Base-by-base conservation (phyloP, 2,329 filamentous ascomycete species). In the Pleoardoris graminearum region DNA sequence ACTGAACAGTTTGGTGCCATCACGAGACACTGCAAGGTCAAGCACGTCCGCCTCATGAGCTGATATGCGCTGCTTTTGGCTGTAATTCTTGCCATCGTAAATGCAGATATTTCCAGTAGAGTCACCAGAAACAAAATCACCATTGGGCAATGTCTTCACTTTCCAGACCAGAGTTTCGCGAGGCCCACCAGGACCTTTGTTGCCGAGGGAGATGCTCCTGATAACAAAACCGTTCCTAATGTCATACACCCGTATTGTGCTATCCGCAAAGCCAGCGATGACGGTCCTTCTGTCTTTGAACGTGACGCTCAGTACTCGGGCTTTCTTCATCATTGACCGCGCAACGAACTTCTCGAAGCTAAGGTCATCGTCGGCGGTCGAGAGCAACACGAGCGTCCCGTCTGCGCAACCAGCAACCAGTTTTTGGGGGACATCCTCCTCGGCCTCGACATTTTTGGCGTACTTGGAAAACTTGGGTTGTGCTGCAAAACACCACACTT, bases 401-500 rank as follows among this genome's bases (percentile, higher is more conserved):
- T 97, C 92, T 22, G 91, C 91, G 59, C 93, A 97, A 12, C 94
- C 94, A 48, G 86, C 89, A 11, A 96, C 88, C 35, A 99, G 81
- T 68, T 90, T 88, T 72, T 76, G 77, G 45, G 70, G 68, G 1
- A 57, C 43, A 53, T 66, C 62, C 25, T 64, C 63, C 10, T 67
- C 65, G 1, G 48, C 48, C 14, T 47, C 43, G n/a, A 54, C 47
- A 2, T 47, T 55, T 36, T 60, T 59, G 21, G 38, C 27, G 14
- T 45, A 53, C 53, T 78, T 75, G 71, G 75, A 44, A n/a, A 44
- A 76, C 59, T 80, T 78, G 3, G 93, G 94, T 75, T 97, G 93
- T 12, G 88, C 89, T 53, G 90, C 90, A 65, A 99, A 83, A 75
- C 93, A 97, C 94, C 94, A 99, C 56, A 97, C 93, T 68, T 97